A percentile compares a stretch with the other conserved stretches of the same genome.
These are phyloP conservation scores for Phialophora verrucosa DNA, from an alignment of 2,329 filamentous ascomycete genomes.

Conservation along the genomic window DNA sequence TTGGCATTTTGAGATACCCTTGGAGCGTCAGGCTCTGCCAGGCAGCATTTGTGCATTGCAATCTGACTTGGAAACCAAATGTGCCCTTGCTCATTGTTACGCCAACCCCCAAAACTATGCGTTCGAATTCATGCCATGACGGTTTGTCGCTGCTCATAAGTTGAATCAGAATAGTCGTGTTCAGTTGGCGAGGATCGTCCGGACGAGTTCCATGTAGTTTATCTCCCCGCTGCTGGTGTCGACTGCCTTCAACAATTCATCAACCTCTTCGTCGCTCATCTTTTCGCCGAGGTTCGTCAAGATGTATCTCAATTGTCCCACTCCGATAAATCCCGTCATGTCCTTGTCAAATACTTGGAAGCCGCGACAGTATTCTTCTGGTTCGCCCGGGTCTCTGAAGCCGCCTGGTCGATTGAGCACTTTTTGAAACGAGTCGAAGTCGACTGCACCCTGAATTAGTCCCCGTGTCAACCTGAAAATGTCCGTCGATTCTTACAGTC, in stretches of 20 bases:
- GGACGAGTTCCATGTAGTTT: slow-evolving; percentile 88
- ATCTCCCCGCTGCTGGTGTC: slow-evolving; percentile 96
- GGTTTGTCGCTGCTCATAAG: slow-evolving; percentile 25
- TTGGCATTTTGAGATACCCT: slow-evolving; percentile 26
- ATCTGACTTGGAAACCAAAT: slow-evolving; percentile 2
- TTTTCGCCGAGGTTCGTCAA: slow-evolving; percentile 98
- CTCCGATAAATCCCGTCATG: slow-evolving; percentile 95
- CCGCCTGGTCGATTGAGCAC: slow-evolving; percentile 96
- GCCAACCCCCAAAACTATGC: slow-evolving; percentile 13
- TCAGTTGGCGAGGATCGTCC: slow-evolving; percentile 83
- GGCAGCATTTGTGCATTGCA: slow-evolving; percentile 6
- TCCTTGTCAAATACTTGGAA: slow-evolving; percentile 99
- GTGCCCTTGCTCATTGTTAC: slow-evolving; percentile 2
- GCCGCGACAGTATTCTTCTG: slow-evolving; percentile 96
- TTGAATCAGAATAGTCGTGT: slow-evolving; percentile 17
- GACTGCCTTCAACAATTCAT: slow-evolving; percentile 97
- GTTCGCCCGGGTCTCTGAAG: slow-evolving; percentile 97
- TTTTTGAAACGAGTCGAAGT: slow-evolving; percentile 96
- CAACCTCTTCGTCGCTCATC: slow-evolving; percentile 98
- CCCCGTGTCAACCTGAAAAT: not conserved
- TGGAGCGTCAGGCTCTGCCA: slow-evolving; percentile 4
- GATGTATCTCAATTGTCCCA: slow-evolving; percentile 96
- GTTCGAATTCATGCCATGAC: slow-evolving; percentile 12
- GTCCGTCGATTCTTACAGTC: slow-evolving; percentile 72
- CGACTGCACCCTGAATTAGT: slow-evolving; percentile 64